Evolutionary conservation across 345 rosid species (phyloP).

Genomic region (Passiflora organensis): DNA sequence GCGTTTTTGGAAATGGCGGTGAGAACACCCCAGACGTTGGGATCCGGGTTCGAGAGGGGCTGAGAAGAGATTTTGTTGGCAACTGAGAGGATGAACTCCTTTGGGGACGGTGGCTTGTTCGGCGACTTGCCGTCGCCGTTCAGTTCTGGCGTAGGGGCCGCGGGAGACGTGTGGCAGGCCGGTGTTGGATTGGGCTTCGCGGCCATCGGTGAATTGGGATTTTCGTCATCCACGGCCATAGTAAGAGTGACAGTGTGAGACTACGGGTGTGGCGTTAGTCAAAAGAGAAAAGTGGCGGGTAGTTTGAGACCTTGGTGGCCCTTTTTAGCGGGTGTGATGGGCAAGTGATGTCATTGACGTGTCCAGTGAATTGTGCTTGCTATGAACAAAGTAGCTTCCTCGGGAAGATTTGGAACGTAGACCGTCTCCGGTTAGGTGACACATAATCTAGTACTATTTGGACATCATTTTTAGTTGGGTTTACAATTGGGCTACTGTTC

Average conservation of each 20-base stretch:
- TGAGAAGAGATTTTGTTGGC: slow-evolving; percentile 65
- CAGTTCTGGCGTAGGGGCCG: not conserved
- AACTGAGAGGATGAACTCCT: slow-evolving; percentile 46
- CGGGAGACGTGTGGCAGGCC: slow-evolving; percentile 13
- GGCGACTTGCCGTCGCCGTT: slow-evolving; percentile 19
- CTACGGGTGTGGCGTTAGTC: not conserved
- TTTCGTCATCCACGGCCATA: slow-evolving; percentile 36
- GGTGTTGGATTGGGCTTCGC: slow-evolving; percentile 17
- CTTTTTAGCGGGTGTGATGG: not conserved
- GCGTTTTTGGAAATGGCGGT: slow-evolving; percentile 77
- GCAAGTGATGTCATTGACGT: not conserved
- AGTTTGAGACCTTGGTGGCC: slow-evolving; percentile 31
- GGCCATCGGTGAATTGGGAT: slow-evolving; percentile 11
- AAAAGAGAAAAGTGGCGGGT: slow-evolving; percentile 41
- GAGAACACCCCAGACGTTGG: slow-evolving; percentile 85
- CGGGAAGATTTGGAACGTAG: slow-evolving; percentile 8
- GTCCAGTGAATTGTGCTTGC: not conserved
- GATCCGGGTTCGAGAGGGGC: slow-evolving; percentile 59
- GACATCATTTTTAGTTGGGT: no score
- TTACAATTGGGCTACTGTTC: no score
- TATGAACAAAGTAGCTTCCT: not conserved
- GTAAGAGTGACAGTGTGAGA: not conserved
- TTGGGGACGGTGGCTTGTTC: slow-evolving; percentile 33
- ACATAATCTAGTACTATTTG: no score
- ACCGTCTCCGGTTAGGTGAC: not conserved